Evolutionary conservation across 345 rosid genomes (phyloP), one percentile per base, ranked within the genome.

Genomic region (Draba incana): DNA sequence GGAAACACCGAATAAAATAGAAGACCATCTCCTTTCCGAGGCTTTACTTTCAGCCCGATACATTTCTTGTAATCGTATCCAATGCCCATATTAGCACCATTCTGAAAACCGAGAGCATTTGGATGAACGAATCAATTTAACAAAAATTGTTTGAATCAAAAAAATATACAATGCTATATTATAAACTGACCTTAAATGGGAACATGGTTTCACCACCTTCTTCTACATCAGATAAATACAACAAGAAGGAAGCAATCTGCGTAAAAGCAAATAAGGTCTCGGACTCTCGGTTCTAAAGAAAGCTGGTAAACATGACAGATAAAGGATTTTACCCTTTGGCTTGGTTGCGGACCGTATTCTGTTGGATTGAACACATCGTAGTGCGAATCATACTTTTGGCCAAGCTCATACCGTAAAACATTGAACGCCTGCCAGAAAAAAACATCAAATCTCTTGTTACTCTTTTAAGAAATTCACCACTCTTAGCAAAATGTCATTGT

Each of bases 351-450:
- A 41, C 96, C 99, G 44, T 88, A 94, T 68, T 94, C 95, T 9
- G 84, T 71, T 27, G 96, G 87, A 67, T 79, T 73, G 78, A 90
- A 90, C 4, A 91, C 91, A 70, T 94, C 99, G 49, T 84, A 90
- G 66, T 94, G 99, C 42, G 96, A 81, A 79, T 88, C 79, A 81
- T 94, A 90, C 85, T 82, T 91, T 76, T 94, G 96, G 10, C 97
- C 97, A 48, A 86, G 68, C 77, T 88, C 89, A 63, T 94, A 94
- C 14, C 88, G 82, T 84, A 94, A 67, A 54, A 94, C 65, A 76
- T 90, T 90, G 86, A 94, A 90, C 57, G 92, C 81, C 99, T 94
- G 91, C 78, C 58, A 70, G n/a, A n/a, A 77, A 35, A 65, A 75
- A 25, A 37, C 60, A 47, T 23, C 71, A 57, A 64, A 54, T 47